These are phyloP conservation scores for Claviceps lovelessii DNA, from an alignment of 2,329 filamentous ascomycete genomes.

Conservation along the genomic window DNA sequence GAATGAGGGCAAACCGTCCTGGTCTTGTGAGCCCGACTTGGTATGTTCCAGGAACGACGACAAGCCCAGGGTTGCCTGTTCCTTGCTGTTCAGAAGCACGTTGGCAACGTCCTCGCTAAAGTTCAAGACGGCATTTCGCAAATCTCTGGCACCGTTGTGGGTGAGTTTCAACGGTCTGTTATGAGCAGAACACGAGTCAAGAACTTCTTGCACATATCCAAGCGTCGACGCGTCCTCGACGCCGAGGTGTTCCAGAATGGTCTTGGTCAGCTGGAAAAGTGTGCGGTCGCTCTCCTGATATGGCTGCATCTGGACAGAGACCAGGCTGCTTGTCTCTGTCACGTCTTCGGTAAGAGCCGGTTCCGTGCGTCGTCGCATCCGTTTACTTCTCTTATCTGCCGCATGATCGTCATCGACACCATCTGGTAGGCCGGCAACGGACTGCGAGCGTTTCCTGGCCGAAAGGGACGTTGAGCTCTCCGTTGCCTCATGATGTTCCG, in stretches of 20 bases:
- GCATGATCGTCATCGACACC: conserved; percentile 40
- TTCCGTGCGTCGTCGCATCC: conserved; percentile 37
- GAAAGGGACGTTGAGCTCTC: conserved; percentile 25
- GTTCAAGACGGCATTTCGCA: conserved; percentile 32
- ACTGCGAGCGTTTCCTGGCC: conserved; percentile 48
- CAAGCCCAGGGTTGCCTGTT: conserved; percentile 36
- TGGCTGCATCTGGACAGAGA: conserved; percentile 40
- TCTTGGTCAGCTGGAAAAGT: conserved; percentile 40
- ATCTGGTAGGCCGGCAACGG: conserved; percentile 43
- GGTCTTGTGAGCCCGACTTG: conserved; percentile 39
- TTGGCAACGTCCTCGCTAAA: conserved; percentile 41
- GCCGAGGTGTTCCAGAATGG: conserved; percentile 40
- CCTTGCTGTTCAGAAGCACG: conserved; percentile 38
- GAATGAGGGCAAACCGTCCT: conserved; percentile 31
- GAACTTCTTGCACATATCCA: conserved; percentile 31
- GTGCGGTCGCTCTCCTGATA: conserved; percentile 42
- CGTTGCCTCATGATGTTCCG: conserved; percentile 17
- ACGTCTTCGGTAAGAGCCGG: conserved; percentile 41
- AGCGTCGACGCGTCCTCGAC: conserved; percentile 35
- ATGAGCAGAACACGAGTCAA: conserved; percentile 38
- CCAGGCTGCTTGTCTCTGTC: conserved; percentile 35
- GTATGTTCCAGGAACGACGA: conserved; percentile 51
- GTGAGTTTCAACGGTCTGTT: conserved; percentile 35
- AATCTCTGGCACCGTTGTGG: conserved; percentile 31
- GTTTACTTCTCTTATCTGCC: conserved; percentile 49